These are phyloP conservation scores for Albatrellus sp. DNA, from an alignment of 1,284 basidiomycete species.

Conservation along the genomic window DNA sequence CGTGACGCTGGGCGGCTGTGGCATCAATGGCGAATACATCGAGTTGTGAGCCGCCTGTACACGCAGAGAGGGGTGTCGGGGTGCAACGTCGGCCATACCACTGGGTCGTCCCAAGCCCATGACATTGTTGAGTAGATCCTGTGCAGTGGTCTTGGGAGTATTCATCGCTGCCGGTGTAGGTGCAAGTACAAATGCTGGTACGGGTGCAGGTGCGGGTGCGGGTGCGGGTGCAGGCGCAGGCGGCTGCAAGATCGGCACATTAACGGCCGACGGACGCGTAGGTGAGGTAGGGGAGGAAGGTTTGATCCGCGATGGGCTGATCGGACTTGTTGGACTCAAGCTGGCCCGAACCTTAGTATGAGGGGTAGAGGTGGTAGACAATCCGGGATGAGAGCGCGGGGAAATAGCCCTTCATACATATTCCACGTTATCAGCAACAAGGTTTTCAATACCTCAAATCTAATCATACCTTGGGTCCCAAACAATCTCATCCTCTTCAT, in stretches of 20 bases:
- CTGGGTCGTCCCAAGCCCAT: slow-evolving; percentile 20
- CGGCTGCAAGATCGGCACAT: neutral
- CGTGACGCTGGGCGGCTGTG: slow-evolving; percentile 14
- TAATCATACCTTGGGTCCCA: slow-evolving; percentile 43
- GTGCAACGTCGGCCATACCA: slow-evolving; percentile 4
- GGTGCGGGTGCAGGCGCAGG: slow-evolving; percentile 4
- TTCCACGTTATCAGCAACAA: neutral
- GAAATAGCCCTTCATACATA: neutral
- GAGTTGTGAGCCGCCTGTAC: slow-evolving; percentile 3
- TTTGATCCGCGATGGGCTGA: neutral
- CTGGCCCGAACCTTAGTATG: neutral
- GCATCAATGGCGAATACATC: slow-evolving; percentile 6
- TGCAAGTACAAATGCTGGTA: slow-evolving; percentile 7
- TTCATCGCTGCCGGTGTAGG: slow-evolving; percentile 6
- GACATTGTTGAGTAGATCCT: slow-evolving; percentile 49
- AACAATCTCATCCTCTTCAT: slow-evolving; percentile 45
- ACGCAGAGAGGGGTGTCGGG: slow-evolving; percentile 3
- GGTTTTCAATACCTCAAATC: neutral
- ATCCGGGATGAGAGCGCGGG: neutral
- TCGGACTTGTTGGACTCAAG: neutral
- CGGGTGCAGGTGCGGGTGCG: slow-evolving; percentile 1
- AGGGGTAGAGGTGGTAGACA: neutral
- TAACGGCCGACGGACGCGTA: neutral
- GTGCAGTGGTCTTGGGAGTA: slow-evolving; percentile 36
- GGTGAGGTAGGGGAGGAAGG: slow-evolving; percentile 2